Base-by-base conservation (phyloP, 768 basidiomycete species). In the Tulasnella sp. region DNA sequence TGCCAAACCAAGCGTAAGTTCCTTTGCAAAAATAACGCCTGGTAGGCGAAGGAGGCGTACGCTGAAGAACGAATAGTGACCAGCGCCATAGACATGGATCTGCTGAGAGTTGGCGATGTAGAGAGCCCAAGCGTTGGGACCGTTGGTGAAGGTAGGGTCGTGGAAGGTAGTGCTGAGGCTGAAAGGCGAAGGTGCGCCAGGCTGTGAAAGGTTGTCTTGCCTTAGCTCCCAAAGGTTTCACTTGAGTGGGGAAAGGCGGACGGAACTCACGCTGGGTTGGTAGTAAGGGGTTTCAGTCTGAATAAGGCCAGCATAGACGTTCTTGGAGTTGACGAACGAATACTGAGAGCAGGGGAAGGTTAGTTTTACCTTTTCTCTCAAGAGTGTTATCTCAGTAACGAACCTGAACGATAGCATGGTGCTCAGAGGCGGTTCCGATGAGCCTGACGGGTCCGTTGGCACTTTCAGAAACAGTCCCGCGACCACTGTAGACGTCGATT, bases 391-490 rank as follows among this genome's bases (percentile, higher is more conserved):
- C 24, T 38, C 18, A 21, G 31, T 19, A 39, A 74, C 74, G 16
- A 21, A 75, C 76, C 58, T 62, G 10, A 14, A 62, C 58, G 18
- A 93, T 84, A 0, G 87, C 85, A 81, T 92, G 90, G 40, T 80
- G 79, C 62, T 80, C 79, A 71, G 76, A 78, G 44, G 75, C 88
- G 44, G 93, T 94, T 34, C 94, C 94, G 79, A 94, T 90, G 86
- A 95, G 83, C 94, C 93, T 94, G 16, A 94, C 92, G 1, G 94
- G 94, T 3, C 94, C 94, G 38, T 74, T 44, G 71, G 86, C 86
- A 16, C 92, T 92, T 83, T 94, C 90, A 1, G 92, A 92, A 16
- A 93, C 85, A 62, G 94, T 89, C 1, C 94, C 94, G 24, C 94
- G 89, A 0, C 92, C 94, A 12, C 84, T 85, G 83, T 88, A 94